Evolutionary conservation across 176 grass and related monocot genomes (phyloP).

Genomic region (Alopecurus myosuroides): DNA sequence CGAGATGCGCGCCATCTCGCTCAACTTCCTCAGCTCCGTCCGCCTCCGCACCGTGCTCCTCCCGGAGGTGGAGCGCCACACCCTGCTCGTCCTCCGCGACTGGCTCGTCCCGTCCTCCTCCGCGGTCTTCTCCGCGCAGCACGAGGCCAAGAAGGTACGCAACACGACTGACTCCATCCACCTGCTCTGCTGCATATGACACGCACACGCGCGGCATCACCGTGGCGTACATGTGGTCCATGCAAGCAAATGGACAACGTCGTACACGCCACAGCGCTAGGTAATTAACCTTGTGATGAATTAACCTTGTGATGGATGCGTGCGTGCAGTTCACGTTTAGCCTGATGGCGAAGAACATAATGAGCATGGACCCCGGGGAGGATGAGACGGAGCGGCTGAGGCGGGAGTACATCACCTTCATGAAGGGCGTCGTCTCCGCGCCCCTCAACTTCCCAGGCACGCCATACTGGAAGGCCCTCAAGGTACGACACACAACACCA

Average conservation of each 20-base stretch:
- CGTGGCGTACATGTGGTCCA: neutral
- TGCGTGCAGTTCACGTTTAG: conserved; percentile 90
- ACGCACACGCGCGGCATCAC: neutral
- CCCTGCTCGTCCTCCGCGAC: conserved; percentile 50
- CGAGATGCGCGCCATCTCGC: conserved; percentile 77
- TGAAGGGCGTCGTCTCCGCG: conserved; percentile 89
- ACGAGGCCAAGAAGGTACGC: conserved; percentile 86
- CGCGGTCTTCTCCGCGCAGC: conserved; percentile 70
- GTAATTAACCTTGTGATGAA: neutral
- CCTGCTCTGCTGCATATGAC: too few relatives aligned
- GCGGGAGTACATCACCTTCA: conserved; percentile 91
- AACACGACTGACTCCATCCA: too few relatives aligned
- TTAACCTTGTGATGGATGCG: neutral
- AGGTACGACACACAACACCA: conserved; percentile 25
- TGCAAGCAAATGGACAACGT: neutral
- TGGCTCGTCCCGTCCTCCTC: conserved; percentile 22
- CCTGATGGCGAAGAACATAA: conserved; percentile 98
- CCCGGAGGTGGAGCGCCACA: conserved; percentile 81
- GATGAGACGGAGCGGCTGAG: conserved; percentile 81
- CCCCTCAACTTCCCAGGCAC: conserved; percentile 95
- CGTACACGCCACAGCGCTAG: neutral
- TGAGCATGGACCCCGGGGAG: conserved; percentile 82
- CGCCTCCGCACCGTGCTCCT: conserved; percentile 69
- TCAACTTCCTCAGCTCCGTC: conserved; percentile 87
- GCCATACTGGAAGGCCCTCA: conserved; percentile 88